These are phyloP conservation scores for Malus asiatica DNA, from an alignment of 306 rosid genomes.

Conservation along the genomic window DNA sequence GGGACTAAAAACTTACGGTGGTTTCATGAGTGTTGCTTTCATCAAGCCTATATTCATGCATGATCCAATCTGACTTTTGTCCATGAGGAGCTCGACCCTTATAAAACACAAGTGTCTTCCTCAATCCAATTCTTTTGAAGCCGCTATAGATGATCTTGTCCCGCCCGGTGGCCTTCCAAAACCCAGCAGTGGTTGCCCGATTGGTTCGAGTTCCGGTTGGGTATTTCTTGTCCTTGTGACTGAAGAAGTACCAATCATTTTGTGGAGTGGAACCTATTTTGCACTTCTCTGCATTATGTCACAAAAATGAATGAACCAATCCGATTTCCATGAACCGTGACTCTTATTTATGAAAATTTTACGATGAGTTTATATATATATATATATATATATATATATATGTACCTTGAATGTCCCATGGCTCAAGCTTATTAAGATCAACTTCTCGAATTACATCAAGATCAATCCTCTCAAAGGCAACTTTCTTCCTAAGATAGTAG, in stretches of 20 bases:
- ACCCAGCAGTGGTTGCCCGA: constrained; percentile 53
- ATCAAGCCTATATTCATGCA: constrained; percentile 61
- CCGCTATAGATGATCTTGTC: constrained; percentile 52
- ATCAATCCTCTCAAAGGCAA: constrained; percentile 47
- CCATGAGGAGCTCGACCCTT: constrained; percentile 66
- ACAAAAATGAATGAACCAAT: not conserved
- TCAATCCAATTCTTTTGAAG: constrained; percentile 39
- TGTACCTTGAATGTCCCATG: constrained; percentile 66
- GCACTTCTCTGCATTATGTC: constrained; percentile 31
- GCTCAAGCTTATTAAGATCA: constrained; percentile 60
- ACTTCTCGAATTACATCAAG: constrained; percentile 57
- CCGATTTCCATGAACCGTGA: not conserved
- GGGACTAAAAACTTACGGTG: constrained; percentile 18
- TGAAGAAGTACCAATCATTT: constrained; percentile 59
- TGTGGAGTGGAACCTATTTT: constrained; percentile 60
- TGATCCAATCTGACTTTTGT: constrained; percentile 57
- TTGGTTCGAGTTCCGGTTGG: constrained; percentile 59
- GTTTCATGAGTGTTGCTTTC: constrained; percentile 26
- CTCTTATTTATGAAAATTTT: not conserved
- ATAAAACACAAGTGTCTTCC: constrained; percentile 52
- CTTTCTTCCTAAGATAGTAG: constrained; percentile 51
- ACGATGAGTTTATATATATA: not conserved
- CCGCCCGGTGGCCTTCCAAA: constrained; percentile 61
- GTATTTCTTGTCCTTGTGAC: constrained; percentile 58
- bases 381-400: not conserved